These are phyloP conservation scores for Fraxinus xanthoxyloides DNA, from an alignment of 305 asterid species.

Conservation along the genomic window DNA sequence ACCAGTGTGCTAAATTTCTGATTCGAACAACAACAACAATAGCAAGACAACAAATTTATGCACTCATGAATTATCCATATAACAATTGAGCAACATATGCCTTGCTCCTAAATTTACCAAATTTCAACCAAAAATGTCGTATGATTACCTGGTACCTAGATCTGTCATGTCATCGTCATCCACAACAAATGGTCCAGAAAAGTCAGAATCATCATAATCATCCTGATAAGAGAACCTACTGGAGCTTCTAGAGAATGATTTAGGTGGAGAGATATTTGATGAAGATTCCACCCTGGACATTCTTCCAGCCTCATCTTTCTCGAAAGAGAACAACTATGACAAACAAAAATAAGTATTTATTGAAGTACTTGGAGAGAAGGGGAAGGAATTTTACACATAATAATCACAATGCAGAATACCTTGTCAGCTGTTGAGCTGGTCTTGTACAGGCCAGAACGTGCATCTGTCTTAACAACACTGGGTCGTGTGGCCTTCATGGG, in stretches of 20 bases:
- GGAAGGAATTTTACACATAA: neutral
- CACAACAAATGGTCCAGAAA: conserved; percentile 68
- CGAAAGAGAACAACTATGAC: conserved; percentile 42
- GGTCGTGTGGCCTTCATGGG: conserved; percentile 40
- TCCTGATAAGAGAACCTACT: conserved; percentile 68
- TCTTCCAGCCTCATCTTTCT: conserved; percentile 49
- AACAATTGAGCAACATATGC: conserved; percentile 5
- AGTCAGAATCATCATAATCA: conserved; percentile 65
- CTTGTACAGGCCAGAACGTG: conserved; percentile 39
- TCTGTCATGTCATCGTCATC: conserved; percentile 64
- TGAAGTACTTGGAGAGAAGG: neutral
- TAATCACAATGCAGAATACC: conserved; percentile 35
- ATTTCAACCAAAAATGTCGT: conserved; percentile 13
- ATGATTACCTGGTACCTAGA: conserved; percentile 62
- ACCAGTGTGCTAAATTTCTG: conserved; percentile 2
- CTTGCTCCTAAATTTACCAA: conserved; percentile 9
- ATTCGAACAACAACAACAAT: neutral
- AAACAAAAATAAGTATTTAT: conserved; percentile 16
- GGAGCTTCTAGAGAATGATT: conserved; percentile 64
- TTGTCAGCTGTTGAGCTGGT: conserved; percentile 50
- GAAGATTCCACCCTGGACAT: conserved; percentile 36
- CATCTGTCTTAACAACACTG: conserved; percentile 34
- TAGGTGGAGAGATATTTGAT: conserved; percentile 49
- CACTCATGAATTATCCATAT: conserved; percentile 5
- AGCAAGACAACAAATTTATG: neutral